phyloP scores from a whole-genome alignment of 2,329 filamentous ascomycete species.

The Colletotrichum somersetense region DNA sequence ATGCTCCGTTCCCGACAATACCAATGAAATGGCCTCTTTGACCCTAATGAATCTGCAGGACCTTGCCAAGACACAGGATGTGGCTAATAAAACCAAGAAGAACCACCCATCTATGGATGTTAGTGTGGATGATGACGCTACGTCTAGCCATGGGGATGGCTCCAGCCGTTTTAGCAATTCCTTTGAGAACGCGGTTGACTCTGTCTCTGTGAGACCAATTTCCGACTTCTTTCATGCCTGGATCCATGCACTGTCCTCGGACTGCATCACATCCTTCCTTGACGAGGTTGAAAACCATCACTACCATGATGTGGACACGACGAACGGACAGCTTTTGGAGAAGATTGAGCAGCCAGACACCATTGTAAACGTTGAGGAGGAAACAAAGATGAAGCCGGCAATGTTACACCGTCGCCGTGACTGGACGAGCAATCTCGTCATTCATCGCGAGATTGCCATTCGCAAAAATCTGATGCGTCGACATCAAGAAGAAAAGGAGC shows the following conservation, averaged over 20 bases:
- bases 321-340: constrained; percentile 51
- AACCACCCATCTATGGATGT: constrained; percentile 35
- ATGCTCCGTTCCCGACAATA: neutral
- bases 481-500: neutral
- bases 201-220: too few relatives aligned
- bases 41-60: constrained; percentile 9
- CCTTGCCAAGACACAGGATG: neutral
- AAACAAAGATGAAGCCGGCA: constrained; percentile 15
- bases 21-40: neutral
- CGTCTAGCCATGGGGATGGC: neutral
- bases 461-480: constrained; percentile 28
- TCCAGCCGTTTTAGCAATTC: neutral
- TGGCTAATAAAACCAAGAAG: constrained; percentile 21
- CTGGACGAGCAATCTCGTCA: constrained; percentile 43
- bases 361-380: constrained; percentile 40
- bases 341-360: constrained; percentile 52
- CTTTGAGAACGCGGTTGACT: neutral
- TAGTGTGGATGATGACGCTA: constrained; percentile 11
- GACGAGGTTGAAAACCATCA: constrained; percentile 42
- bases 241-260: constrained; percentile 1
- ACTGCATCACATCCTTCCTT: constrained; percentile 1
- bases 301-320: constrained; percentile 54
- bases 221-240: constrained; percentile 10
- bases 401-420: constrained; percentile 43
- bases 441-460: constrained; percentile 24